These are phyloP conservation scores for Blastobotrys petasosporus DNA, from an alignment of 1,139 yeast species.

Conservation along the genomic window DNA sequence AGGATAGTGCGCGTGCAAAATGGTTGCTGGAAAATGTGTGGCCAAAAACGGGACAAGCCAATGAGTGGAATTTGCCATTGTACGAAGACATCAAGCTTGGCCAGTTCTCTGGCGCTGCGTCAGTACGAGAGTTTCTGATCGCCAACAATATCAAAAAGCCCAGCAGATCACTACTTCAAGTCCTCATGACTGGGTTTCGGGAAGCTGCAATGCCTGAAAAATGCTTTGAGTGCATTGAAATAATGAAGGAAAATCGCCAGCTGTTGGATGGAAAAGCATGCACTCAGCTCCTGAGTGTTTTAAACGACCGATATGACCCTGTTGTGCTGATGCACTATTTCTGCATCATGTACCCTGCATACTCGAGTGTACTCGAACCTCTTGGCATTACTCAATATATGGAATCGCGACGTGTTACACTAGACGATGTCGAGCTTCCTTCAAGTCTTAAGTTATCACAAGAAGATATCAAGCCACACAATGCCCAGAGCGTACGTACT, in stretches of 20 bases:
- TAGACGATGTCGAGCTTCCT: background rate
- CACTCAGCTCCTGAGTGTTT: slow-evolving; percentile 21
- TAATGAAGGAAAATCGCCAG: slow-evolving; percentile 15
- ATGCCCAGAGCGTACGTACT: background rate
- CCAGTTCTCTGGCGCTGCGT: slow-evolving; percentile 22
- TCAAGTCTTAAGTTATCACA: background rate
- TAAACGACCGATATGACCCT: slow-evolving; percentile 21
- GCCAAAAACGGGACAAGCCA: slow-evolving; percentile 5
- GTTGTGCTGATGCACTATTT: slow-evolving; percentile 19
- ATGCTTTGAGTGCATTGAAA: slow-evolving; percentile 23
- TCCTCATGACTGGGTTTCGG: slow-evolving; percentile 25
- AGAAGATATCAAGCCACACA: background rate
- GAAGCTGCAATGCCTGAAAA: slow-evolving; percentile 20
- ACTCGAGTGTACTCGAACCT: background rate
- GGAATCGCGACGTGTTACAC: background rate
- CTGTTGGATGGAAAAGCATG: slow-evolving; percentile 14
- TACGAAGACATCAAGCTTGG: slow-evolving; percentile 23
- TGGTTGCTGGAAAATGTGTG: slow-evolving; percentile 20
- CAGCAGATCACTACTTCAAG: slow-evolving; percentile 14
- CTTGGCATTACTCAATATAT: slow-evolving; percentile 5
- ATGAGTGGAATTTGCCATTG: slow-evolving; percentile 16
- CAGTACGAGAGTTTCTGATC: slow-evolving; percentile 22
- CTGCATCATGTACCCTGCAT: slow-evolving; percentile 12
- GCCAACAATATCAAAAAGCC: slow-evolving; percentile 13
- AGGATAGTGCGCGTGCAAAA: slow-evolving; percentile 13